These are phyloP conservation scores for Plasmopara halstedii DNA, from an alignment of 352 stramenopile species.

Conservation along the genomic window DNA sequence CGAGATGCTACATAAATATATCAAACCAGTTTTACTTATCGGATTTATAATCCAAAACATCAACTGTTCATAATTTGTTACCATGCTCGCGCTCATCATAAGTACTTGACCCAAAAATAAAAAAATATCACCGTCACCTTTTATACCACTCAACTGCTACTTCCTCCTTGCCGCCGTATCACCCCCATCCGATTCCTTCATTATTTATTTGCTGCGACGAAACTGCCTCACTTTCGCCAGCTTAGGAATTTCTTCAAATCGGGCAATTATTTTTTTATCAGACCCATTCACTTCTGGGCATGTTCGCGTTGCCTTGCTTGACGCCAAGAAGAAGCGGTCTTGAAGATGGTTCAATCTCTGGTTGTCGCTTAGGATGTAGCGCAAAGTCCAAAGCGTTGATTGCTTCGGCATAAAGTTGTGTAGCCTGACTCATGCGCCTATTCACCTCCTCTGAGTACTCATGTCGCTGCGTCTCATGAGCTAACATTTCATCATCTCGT, in stretches of 20 bases:
- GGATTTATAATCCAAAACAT: too few relatives aligned
- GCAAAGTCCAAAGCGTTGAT: constrained; percentile 43
- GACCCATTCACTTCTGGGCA: constrained; percentile 46
- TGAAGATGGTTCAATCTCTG: constrained; percentile 23
- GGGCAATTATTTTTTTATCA: too few relatives aligned
- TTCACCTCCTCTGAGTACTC: constrained; percentile 37
- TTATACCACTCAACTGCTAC: constrained; percentile 32
- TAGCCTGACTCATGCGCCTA: constrained; percentile 41
- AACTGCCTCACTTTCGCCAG: constrained; percentile 9
- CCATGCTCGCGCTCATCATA: too few relatives aligned
- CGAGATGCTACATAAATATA: constrained; percentile 3
- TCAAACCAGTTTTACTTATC: too few relatives aligned
- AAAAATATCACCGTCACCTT: constrained; percentile 30
- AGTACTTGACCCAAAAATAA: neutral
- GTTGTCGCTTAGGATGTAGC: constrained; percentile 33
- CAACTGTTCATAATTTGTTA: constrained; percentile 29
- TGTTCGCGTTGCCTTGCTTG: constrained; percentile 33
- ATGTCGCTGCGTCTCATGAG: constrained; percentile 20
- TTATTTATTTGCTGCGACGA: neutral
- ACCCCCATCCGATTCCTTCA: constrained; percentile 6
- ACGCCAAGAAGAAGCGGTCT: constrained; percentile 45
- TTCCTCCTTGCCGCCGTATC: constrained; percentile 16
- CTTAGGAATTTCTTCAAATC: constrained; percentile 7
- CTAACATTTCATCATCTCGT: constrained; percentile 19
- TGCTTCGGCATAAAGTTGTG: constrained; percentile 47